Evolutionary conservation across 176 grass and related monocot species (phyloP).

Genomic region (Cocos nucifera): DNA sequence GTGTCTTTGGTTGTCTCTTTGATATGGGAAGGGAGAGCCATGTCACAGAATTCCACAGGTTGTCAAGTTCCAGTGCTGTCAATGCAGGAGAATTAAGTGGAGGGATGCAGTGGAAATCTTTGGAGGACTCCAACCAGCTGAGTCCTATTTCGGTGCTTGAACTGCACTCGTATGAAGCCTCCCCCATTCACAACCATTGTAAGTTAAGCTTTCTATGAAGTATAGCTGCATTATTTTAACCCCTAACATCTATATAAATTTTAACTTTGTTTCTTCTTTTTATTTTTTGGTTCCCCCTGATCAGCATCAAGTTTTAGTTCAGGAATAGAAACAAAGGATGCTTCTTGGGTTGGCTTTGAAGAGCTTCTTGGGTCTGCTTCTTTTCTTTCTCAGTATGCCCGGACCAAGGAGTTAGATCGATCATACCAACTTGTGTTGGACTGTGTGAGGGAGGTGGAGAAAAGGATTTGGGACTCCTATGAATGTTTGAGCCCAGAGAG

Average conservation of each 20-base stretch:
- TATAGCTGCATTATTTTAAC: no score
- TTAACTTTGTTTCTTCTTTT: neutral
- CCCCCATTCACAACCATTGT: slow-evolving; percentile 15
- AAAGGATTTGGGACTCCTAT: slow-evolving; percentile 12
- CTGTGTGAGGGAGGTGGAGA: slow-evolving; percentile 20
- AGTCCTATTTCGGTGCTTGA: slow-evolving; percentile 93
- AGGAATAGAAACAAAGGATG: neutral
- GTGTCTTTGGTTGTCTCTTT: slow-evolving; percentile 23
- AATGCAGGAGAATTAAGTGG: slow-evolving; percentile 4
- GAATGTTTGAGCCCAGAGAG: slow-evolving; percentile 18
- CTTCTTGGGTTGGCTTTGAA: slow-evolving; percentile 7
- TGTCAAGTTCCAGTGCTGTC: slow-evolving; percentile 22
- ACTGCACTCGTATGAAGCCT: slow-evolving; percentile 45
- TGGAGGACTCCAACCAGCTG: slow-evolving; percentile 56
- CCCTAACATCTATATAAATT: neutral
- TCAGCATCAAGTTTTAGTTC: slow-evolving; percentile 46
- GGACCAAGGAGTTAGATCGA: slow-evolving; percentile 20
- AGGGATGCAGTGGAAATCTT: slow-evolving; percentile 1
- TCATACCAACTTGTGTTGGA: slow-evolving; percentile 18
- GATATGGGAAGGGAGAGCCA: neutral
- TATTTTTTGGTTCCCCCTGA: slow-evolving; percentile 23
- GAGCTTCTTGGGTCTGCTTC: slow-evolving; percentile 20
- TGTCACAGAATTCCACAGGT: slow-evolving; percentile 39
- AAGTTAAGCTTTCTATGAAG: neutral
- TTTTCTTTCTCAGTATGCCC: neutral